These are phyloP conservation scores for Glycine soja DNA, from an alignment of 306 rosid genomes.

Conservation along the genomic window DNA sequence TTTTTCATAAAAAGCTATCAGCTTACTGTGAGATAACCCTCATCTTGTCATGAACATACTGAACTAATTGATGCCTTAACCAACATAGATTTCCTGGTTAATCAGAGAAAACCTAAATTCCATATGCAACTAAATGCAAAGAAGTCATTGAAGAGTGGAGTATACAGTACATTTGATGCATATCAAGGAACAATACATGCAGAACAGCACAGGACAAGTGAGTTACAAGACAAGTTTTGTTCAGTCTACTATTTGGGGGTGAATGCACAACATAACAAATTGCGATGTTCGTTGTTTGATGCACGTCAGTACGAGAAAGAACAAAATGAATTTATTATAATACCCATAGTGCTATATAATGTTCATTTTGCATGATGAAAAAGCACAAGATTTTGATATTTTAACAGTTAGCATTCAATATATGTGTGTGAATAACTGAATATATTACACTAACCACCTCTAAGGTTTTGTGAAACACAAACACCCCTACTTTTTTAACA, in stretches of 20 bases:
- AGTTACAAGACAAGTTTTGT: neutral
- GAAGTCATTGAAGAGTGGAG: neutral
- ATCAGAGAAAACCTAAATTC: neutral
- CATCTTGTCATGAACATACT: constrained; percentile 21
- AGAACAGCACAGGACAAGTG: neutral
- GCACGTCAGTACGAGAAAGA: neutral
- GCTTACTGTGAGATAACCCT: constrained; percentile 12
- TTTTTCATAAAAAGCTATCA: constrained; percentile 15
- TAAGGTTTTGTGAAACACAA: no score
- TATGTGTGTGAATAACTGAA: no score
- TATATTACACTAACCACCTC: no score
- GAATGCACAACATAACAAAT: neutral
- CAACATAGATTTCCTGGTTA: neutral
- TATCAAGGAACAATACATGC: neutral
- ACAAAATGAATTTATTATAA: neutral
- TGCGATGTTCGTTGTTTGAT: neutral
- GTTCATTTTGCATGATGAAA: no score
- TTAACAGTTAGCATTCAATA: no score
- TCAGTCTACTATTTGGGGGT: neutral
- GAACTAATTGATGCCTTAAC: constrained; percentile 12
- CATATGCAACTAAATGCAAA: constrained; percentile 22
- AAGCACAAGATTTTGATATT: no score
- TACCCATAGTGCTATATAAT: no score
- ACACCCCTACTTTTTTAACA: no score
- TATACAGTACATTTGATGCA: neutral